Evolutionary conservation across 495 filamentous ascomycete species (phyloP).

Genomic region (Penicillium longicatenatum): DNA sequence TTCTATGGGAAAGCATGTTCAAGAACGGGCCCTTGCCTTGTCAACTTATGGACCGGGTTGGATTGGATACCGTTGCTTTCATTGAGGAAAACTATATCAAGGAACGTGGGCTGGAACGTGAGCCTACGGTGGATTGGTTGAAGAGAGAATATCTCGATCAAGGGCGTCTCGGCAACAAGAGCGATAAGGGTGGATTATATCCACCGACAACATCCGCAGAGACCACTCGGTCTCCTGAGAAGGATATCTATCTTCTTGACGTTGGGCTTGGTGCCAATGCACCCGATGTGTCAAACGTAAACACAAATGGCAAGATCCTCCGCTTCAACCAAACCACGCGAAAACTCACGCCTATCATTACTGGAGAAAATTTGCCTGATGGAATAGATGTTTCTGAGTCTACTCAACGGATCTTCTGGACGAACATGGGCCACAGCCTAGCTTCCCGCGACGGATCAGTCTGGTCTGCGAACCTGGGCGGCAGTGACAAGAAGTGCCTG

Average conservation of each 20-base stretch:
- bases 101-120: constrained; percentile 28
- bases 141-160: constrained; percentile 33
- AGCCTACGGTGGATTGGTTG: constrained; percentile 36
- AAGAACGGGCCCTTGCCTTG: constrained; percentile 28
- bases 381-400: constrained; percentile 44
- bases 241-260: constrained; percentile 31
- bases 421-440: constrained; percentile 49
- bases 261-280: constrained; percentile 31
- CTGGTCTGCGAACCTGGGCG: constrained; percentile 47
- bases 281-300: constrained; percentile 18
- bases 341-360: constrained; percentile 27
- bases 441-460: constrained; percentile 45
- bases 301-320: constrained; percentile 27
- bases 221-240: constrained; percentile 13
- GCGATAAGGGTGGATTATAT: constrained; percentile 38
- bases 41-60: constrained; percentile 35
- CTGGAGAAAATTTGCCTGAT: constrained; percentile 45
- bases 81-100: constrained; percentile 47
- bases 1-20: constrained; percentile 38
- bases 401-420: constrained; percentile 51
- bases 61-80: constrained; percentile 36
- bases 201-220: constrained; percentile 17
- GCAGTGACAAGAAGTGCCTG: constrained; percentile 38
- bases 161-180: constrained; percentile 34
- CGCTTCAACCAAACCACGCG: constrained; percentile 23